A percentile compares a stretch with the other conserved stretches of the same genome.
Conservation (phyloP, 2,329 filamentous ascomycete species). For the Lachnellula subtilissima region DNA sequence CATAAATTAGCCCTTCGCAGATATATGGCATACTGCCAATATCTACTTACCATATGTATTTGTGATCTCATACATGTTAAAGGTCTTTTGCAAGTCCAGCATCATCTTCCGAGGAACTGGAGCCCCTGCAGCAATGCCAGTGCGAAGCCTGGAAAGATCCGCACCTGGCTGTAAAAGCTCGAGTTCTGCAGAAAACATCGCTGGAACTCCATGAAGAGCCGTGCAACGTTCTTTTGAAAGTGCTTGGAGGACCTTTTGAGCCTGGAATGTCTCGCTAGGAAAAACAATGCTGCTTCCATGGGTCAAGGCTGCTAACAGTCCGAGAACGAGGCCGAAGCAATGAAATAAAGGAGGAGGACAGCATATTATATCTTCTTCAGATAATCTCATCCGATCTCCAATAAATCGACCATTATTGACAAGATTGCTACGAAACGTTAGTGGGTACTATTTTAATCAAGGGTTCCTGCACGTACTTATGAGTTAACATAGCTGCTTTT, state of each 20-base stretch:
- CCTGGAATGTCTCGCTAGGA: constrained; percentile 61
- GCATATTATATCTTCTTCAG: constrained; percentile 56
- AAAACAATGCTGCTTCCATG: constrained; percentile 61
- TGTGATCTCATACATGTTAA: constrained; percentile 57
- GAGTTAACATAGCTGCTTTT: constrained; percentile 69
- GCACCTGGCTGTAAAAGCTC: constrained; percentile 43
- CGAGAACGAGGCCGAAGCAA: constrained; percentile 68
- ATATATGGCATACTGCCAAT: no score
- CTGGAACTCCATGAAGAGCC: constrained; percentile 51
- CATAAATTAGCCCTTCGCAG: not conserved
- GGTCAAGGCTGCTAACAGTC: constrained; percentile 65
- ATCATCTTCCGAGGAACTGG: constrained; percentile 60
- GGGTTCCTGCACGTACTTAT: constrained; percentile 18
- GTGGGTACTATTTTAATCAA: not conserved
- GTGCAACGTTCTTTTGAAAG: constrained; percentile 50
- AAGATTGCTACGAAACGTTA: constrained; percentile 32
- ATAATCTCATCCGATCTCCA: constrained; percentile 61
- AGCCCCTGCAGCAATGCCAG: constrained; percentile 62
- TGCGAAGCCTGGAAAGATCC: constrained; percentile 43
- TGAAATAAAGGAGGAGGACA: constrained; percentile 63
- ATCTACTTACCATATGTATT: constrained; percentile 36
- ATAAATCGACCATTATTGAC: constrained; percentile 65
- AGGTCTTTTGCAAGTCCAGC: constrained; percentile 52
- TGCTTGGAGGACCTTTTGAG: constrained; percentile 51
- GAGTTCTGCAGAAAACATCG: constrained; percentile 66